Evolutionary conservation across 495 filamentous ascomycete species (phyloP).

Genomic region (Neurospora sp.): DNA sequence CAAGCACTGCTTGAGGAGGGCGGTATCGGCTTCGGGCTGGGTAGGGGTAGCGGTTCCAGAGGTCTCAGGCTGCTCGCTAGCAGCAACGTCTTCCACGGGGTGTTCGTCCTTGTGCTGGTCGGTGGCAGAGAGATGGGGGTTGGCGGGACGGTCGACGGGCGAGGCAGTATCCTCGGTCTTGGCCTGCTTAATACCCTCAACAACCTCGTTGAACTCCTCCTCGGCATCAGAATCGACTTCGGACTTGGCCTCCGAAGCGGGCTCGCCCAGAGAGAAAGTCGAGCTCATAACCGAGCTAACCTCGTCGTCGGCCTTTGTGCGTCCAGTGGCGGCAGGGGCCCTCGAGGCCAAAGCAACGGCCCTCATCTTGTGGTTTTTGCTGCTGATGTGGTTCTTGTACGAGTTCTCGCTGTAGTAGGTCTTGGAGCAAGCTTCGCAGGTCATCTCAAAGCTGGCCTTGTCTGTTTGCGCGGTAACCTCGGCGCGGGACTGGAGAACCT

Average conservation of each 20-base stretch:
- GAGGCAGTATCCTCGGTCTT: constrained; percentile 52
- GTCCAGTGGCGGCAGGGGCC: background rate
- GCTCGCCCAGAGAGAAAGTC: constrained; percentile 81
- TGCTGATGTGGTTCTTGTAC: constrained; percentile 83
- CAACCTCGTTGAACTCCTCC: constrained; percentile 66
- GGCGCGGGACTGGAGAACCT: constrained; percentile 88
- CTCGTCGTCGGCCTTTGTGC: constrained; percentile 47
- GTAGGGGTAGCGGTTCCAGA: constrained; percentile 12
- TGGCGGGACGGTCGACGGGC: constrained; percentile 43
- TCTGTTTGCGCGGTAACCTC: constrained; percentile 72
- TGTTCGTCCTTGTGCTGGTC: constrained; percentile 33
- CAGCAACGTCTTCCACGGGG: constrained; percentile 23
- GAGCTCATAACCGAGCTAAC: constrained; percentile 83
- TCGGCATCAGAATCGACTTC: constrained; percentile 52
- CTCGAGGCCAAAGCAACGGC: constrained; percentile 29
- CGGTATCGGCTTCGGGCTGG: constrained; percentile 12
- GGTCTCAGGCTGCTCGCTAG: constrained; percentile 21
- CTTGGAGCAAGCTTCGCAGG: constrained; percentile 76
- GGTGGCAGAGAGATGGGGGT: constrained; percentile 44
- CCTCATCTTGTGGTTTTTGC: constrained; percentile 78
- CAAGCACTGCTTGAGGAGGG: constrained; percentile 59
- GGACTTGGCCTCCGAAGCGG: constrained; percentile 44
- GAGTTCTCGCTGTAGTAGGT: constrained; percentile 95
- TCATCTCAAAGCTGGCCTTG: constrained; percentile 79
- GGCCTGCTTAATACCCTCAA: constrained; percentile 66